These are phyloP conservation scores for Pseudoturritis turrita DNA, from an alignment of 345 rosid genomes.

Conservation along the genomic window DNA sequence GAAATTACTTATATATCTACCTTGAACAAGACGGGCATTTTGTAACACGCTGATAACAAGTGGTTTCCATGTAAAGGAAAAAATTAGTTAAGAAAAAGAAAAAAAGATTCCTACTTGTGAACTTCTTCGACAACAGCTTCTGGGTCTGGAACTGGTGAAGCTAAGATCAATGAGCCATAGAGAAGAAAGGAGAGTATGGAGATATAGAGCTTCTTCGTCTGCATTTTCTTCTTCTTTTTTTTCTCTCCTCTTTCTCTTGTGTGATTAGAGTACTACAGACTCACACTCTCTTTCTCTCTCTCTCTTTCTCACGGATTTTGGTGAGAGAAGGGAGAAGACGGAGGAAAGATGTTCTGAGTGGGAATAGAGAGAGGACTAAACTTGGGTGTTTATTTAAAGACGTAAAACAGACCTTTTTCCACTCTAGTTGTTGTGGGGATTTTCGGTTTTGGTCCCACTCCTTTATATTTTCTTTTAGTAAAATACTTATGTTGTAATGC, in stretches of 20 bases:
- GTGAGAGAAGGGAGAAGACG: constrained; percentile 12
- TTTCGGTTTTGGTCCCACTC: constrained; percentile 29
- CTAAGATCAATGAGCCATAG: constrained; percentile 29
- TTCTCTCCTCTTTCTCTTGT: not conserved
- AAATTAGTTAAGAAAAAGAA: not conserved
- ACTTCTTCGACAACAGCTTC: constrained; percentile 57
- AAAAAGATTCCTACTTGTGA: constrained; percentile 42
- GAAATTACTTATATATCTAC: no score
- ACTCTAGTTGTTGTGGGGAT: constrained; percentile 6
- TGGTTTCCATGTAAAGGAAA: not conserved
- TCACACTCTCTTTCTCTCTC: not conserved
- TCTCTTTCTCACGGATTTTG: not conserved
- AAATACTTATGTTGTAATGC: not conserved
- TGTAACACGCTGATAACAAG: no score
- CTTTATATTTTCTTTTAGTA: not conserved
- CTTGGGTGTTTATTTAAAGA: constrained; percentile 25
- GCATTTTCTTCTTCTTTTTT: constrained; percentile 6
- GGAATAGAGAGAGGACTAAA: constrained; percentile 6
- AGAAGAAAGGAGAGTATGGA: constrained; percentile 35
- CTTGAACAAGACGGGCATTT: no score
- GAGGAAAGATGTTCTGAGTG: constrained; percentile 10
- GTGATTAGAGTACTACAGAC: not conserved
- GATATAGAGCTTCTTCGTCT: constrained; percentile 20
- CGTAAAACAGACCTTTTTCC: not conserved
- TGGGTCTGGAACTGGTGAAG: constrained; percentile 63